These are phyloP conservation scores for Didymella glomerata DNA, from an alignment of 2,329 filamentous ascomycete genomes.

Conservation along the genomic window DNA sequence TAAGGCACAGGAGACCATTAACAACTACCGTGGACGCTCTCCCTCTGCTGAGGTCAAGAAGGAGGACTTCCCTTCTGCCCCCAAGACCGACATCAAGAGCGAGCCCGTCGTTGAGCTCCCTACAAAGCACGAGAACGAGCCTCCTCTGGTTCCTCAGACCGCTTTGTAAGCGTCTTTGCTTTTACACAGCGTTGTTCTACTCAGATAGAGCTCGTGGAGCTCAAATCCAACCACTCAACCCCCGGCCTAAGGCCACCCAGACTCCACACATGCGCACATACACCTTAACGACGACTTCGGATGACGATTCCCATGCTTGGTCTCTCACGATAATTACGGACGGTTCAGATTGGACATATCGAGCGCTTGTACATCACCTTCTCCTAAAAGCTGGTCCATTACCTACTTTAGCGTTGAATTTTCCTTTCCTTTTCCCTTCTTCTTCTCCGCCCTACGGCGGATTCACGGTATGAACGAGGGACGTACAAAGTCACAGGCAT, in stretches of 20 bases:
- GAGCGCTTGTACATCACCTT: slow-evolving; percentile 35
- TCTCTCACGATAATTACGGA: slow-evolving; percentile 33
- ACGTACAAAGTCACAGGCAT: slow-evolving; percentile 15
- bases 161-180: slow-evolving; percentile 33
- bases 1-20: slow-evolving; percentile 64
- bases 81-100: slow-evolving; percentile 34
- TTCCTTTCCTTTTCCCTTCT: slow-evolving; percentile 26
- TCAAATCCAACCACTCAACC: background rate
- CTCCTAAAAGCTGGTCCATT: slow-evolving; percentile 39
- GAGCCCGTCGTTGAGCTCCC: slow-evolving; percentile 23
- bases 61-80: slow-evolving; percentile 43
- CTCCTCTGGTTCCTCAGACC: slow-evolving; percentile 37
- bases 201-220: background rate
- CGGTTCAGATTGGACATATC: slow-evolving; percentile 41
- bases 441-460: slow-evolving; percentile 13
- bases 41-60: slow-evolving; percentile 50
- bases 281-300: slow-evolving; percentile 35
- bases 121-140: slow-evolving; percentile 28
- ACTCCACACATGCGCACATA: slow-evolving; percentile 20
- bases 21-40: slow-evolving; percentile 51
- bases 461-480: slow-evolving; percentile 6
- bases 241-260: background rate
- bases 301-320: slow-evolving; percentile 33
- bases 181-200: background rate
- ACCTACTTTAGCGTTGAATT: slow-evolving; percentile 36